Base-by-base conservation (phyloP, 352 stramenopile genomes). In the Pythium grandisporangium region DNA sequence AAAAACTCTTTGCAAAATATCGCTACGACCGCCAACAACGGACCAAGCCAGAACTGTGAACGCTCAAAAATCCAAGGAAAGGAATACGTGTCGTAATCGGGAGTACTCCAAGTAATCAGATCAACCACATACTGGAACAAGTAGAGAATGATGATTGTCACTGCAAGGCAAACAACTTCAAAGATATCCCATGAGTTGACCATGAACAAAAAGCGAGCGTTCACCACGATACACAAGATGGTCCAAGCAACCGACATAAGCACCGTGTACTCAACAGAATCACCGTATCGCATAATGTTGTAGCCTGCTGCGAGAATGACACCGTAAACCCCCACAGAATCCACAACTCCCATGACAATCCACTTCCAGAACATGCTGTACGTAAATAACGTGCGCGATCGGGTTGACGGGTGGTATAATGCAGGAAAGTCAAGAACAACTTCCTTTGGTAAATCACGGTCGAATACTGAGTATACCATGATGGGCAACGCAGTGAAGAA, bases 401-500 rank as follows among this genome's bases (percentile, higher is more conserved):
- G 70, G 19, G 58, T 58, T 22, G 57, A 63, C 5, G 64, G 52
- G 37, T 91, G 72, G 38, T 93, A 93, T 8, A 93, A 37, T 29
- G 50, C 56, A 8, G 81, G 81, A 20, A 73, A 84, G 24, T 80
- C 46, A 16, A 89, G 44, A 6, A 77, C 63, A 0, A 83, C 64
- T 4, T 85, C 48, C 41, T 76, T 81, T 1, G 73, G 76, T 5
- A 93, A 26, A 53, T 93, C 81, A 21, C 67, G 70, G 39, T 96
- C 84, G 32, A 87, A 79, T 3, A 85, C 80, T 6, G 77, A 85
- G 43, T 79, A 87, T 1, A 80, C 61, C 21, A 93, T 58, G 51
- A 98, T 98, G 3, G 96, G 95, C 17, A 98, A 55, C 25, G 82
- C 70, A 0, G 88, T 98, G 51, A 93, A 97, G 35, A 98, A 78